Percentiles rank a stretch among this genome's conserved stretches.
Conservation (phyloP, 2,329 filamentous ascomycete species). For the Pyrenophora tritici-repentis region DNA sequence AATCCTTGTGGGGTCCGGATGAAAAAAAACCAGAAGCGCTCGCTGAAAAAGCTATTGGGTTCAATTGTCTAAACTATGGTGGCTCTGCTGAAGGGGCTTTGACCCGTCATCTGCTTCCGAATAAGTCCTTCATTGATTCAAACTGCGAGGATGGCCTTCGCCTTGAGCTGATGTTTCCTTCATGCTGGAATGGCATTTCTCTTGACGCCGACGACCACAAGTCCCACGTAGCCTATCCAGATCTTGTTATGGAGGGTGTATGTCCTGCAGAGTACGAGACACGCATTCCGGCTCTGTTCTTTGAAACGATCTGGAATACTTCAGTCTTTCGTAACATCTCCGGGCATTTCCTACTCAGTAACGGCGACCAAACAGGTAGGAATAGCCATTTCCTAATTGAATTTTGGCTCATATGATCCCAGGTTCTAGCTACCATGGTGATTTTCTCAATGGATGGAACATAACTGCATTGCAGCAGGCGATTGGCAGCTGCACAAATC, state of each 20-base stretch:
- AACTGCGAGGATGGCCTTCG: conserved; percentile 16
- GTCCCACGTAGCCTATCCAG: conserved; percentile 77
- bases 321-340: conserved; percentile 63
- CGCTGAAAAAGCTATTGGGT: conserved; percentile 19
- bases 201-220: conserved; percentile 57
- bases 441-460: conserved; percentile 72
- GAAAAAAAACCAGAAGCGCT: conserved; percentile 16
- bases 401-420: conserved; percentile 6
- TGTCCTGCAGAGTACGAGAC: conserved; percentile 73
- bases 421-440: conserved; percentile 63
- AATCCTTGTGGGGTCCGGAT: conserved; percentile 9
- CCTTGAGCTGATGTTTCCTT: conserved; percentile 28
- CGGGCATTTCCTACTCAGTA: conserved; percentile 76
- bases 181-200: conserved; percentile 18
- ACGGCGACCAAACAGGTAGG: conserved; percentile 67
- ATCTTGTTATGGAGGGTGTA: conserved; percentile 73
- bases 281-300: conserved; percentile 77
- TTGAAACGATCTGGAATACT: conserved; percentile 84
- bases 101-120: conserved; percentile 9
- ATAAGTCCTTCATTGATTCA: conserved; percentile 13
- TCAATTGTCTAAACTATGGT: conserved; percentile 20
- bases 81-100: conserved; percentile 8
- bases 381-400: conserved; percentile 5
- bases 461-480: conserved; percentile 65
- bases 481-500: conserved; percentile 67